A percentile compares a stretch with the other conserved stretches of the same genome.
Evolutionary conservation across 192 early-diverging fungal species (phyloP).

Genomic region (Geranomyces variabilis): DNA sequence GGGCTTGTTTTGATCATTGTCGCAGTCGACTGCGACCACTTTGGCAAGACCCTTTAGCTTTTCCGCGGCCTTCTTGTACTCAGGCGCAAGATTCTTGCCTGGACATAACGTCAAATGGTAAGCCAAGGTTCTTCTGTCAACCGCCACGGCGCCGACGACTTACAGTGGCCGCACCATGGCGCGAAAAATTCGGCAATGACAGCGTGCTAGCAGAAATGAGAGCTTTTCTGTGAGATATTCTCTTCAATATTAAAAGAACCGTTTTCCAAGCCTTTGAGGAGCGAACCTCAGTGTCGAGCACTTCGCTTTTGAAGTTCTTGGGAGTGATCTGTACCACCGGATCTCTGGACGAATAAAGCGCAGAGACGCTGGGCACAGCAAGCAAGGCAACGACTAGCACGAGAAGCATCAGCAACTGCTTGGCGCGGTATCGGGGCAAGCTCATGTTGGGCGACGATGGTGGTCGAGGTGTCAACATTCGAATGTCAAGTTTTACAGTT

Average conservation of each 20-base stretch:
- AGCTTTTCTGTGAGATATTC: no score
- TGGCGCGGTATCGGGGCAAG: no score
- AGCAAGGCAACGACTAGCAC: not conserved
- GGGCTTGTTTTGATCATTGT: conserved; percentile 74
- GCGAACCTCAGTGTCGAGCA: conserved; percentile 70
- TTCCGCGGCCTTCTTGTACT: conserved; percentile 86
- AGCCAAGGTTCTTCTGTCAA: not conserved
- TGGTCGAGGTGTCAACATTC: no score
- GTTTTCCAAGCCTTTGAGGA: not conserved
- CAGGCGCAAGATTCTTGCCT: conserved; percentile 57
- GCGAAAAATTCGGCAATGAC: conserved; percentile 94
- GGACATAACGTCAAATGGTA: not conserved
- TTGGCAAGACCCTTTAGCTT: conserved; percentile 83
- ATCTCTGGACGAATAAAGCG: conserved; percentile 39
- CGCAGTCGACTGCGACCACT: conserved; percentile 91
- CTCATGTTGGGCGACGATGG: no score
- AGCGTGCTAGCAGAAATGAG: no score
- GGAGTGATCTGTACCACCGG: conserved; percentile 43
- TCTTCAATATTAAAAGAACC: no score
- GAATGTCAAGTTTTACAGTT: no score
- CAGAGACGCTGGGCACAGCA: not conserved
- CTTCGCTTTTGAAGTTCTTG: conserved; percentile 66
- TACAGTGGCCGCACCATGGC: conserved; percentile 95
- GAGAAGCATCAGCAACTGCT: no score
- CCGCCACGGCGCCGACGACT: conserved; percentile 33